phyloP scores from a whole-genome alignment of 2,329 filamentous ascomycete genomes.

The Aspergillus arachidicola region DNA sequence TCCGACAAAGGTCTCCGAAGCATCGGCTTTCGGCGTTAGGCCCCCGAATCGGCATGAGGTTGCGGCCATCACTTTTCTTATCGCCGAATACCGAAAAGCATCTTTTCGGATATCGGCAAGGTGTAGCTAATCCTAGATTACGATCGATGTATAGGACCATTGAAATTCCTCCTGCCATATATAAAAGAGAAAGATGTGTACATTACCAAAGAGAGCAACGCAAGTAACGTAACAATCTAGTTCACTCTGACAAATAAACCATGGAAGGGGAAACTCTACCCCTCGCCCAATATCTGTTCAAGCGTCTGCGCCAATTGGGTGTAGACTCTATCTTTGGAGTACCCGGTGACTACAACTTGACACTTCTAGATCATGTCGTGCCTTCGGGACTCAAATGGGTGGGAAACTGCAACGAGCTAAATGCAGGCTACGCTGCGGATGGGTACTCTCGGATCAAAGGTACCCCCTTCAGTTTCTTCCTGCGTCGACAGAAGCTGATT shows the following conservation, averaged over 20 bases:
- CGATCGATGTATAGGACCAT: neutral
- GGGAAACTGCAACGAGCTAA: constrained; percentile 59
- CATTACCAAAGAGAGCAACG: neutral
- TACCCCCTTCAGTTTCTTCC: neutral
- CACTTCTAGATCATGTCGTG: neutral
- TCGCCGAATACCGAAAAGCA: neutral
- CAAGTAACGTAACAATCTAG: neutral
- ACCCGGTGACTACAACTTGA: neutral
- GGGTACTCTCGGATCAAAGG: constrained; percentile 33
- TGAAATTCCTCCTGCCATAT: neutral
- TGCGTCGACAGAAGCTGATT: neutral
- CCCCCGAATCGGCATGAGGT: neutral
- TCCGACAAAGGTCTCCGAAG: no score
- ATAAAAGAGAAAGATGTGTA: neutral
- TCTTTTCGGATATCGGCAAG: neutral
- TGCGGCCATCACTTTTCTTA: neutral
- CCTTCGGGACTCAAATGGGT: constrained; percentile 54
- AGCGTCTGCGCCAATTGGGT: neutral
- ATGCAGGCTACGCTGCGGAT: constrained; percentile 55
- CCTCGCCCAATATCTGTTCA: neutral
- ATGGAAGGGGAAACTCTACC: neutral
- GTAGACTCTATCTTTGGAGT: neutral
- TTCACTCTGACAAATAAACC: neutral
- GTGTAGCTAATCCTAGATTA: neutral
- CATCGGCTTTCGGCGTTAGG: neutral